Evolutionary conservation across 352 stramenopile species (phyloP), one percentile per base, ranked within the genome.

Genomic region (Phytopythium ostracodes): DNA sequence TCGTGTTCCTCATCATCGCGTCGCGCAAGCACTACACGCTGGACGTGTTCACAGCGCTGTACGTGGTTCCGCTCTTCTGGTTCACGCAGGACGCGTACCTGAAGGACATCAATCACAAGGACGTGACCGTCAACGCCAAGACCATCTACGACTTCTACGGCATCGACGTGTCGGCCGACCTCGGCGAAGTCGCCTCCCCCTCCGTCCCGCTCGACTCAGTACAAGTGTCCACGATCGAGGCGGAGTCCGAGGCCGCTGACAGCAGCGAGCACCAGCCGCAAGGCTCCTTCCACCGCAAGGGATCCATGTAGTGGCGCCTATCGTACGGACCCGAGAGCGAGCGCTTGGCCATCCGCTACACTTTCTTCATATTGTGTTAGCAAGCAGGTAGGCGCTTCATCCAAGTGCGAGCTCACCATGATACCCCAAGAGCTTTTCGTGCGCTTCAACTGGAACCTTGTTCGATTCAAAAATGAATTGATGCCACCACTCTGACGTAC

Each of bases 11-110:
- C 33, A 96, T 96, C 71, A 76, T 97, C 29, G 89, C 88, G 1
- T 80, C 87, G 33, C 81, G 88, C 56, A 96, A 97, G 73, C 90
- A 97, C 73, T 97, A 97, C 70, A 92, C 82, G 46, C 66, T 97
- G 2, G 90, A 97, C 60, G 88, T 97, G 42, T 90, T 96, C 68
- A 82, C 88, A 36, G 87, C 88, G 52, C 68, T 96, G 42, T 97
- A 97, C 73, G 75, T 97, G 58, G 87, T 94, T 55, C 88, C 88
- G 54, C 68, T 96, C 50, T 73, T 96, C 43, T 97, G 86, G 84
- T 71, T 93, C 50, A 75, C 76, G 2, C 80, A 89, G 44, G 84
- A 95, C 24, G 84, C 86, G 43, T 95, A 95, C 71, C 67, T 75
- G 54, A 80, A 82, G 50, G 86, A 94, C 60, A 90, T 94, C 61